Conservation (phyloP, 192 early-diverging fungal genomes). For the Backusella mclennaniae region DNA sequence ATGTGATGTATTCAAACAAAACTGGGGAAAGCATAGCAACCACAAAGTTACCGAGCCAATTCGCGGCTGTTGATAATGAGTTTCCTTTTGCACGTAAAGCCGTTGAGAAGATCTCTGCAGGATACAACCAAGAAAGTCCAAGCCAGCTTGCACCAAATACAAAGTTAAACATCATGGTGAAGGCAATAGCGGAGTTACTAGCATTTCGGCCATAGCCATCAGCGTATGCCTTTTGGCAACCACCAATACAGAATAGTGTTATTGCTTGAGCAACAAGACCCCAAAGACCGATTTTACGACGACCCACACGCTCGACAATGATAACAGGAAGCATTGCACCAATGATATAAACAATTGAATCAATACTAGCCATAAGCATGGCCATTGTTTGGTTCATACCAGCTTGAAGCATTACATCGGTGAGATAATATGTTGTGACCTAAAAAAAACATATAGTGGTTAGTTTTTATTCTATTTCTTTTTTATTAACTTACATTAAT, state of each 20-base stretch:
- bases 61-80: conserved; percentile 67
- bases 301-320: conserved; percentile 68
- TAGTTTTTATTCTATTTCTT: neutral
- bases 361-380: conserved; percentile 55
- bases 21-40: conserved; percentile 65
- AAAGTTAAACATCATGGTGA: conserved; percentile 65
- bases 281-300: conserved; percentile 60
- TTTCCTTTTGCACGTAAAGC: conserved; percentile 74
- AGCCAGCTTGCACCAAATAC: conserved; percentile 78
- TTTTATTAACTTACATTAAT: conserved; percentile 36
- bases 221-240: conserved; percentile 23
- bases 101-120: conserved; percentile 77
- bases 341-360: conserved; percentile 68
- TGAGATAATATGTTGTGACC: conserved; percentile 29
- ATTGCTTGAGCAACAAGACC: conserved; percentile 49
- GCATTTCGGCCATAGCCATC: conserved; percentile 31
- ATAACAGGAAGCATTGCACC: conserved; percentile 71
- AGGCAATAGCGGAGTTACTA: conserved; percentile 46
- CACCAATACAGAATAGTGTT: conserved; percentile 26
- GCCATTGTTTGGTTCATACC: conserved; percentile 43
- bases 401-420: conserved; percentile 46
- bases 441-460: neutral
- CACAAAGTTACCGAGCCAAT: conserved; percentile 77
- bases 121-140: conserved; percentile 77
- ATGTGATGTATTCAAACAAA: conserved; percentile 54